Evolutionary conservation across 1,284 basidiomycete species (phyloP).

Genomic region (Cutaneotrichosporon sp.): DNA sequence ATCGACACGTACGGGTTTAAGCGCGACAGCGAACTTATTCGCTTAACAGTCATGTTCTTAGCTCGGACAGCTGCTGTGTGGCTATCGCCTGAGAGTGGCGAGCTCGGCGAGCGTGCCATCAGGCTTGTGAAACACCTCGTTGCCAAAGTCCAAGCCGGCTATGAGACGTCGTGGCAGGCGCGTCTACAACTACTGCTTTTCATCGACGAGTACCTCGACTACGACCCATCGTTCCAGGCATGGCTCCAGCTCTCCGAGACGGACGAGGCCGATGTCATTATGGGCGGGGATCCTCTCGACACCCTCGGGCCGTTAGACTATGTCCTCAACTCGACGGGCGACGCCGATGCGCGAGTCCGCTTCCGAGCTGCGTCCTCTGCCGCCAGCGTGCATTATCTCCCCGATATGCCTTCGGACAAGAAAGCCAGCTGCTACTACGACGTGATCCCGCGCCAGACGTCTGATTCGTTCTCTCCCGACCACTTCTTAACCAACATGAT

Average conservation of each 20-base stretch:
- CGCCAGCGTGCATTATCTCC: slow-evolving; percentile 48
- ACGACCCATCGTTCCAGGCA: slow-evolving; percentile 53
- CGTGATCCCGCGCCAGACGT: slow-evolving; percentile 17
- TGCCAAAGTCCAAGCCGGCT: slow-evolving; percentile 49
- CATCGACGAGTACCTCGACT: slow-evolving; percentile 59
- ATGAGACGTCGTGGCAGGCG: slow-evolving; percentile 61
- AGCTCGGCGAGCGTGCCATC: slow-evolving; percentile 53
- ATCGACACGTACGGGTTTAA: slow-evolving; percentile 59
- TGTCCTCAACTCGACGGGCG: slow-evolving; percentile 59
- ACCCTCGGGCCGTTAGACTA: slow-evolving; percentile 30
- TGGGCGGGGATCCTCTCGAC: slow-evolving; percentile 14
- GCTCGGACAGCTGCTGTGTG: slow-evolving; percentile 63
- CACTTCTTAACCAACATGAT: slow-evolving; percentile 72
- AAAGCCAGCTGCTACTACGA: slow-evolving; percentile 28
- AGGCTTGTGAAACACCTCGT: slow-evolving; percentile 58
- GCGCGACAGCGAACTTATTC: slow-evolving; percentile 56
- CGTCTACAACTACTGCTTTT: slow-evolving; percentile 64
- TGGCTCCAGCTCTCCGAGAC: slow-evolving; percentile 29
- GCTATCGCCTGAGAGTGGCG: slow-evolving; percentile 52
- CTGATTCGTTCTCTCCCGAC: slow-evolving; percentile 51
- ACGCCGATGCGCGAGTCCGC: slow-evolving; percentile 79
- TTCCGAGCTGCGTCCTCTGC: slow-evolving; percentile 66
- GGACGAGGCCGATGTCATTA: slow-evolving; percentile 26
- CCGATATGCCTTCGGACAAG: slow-evolving; percentile 17
- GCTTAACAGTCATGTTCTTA: slow-evolving; percentile 60